These are phyloP conservation scores for Leptographium galeiforme DNA, from an alignment of 2,329 filamentous ascomycete species.

Conservation along the genomic window DNA sequence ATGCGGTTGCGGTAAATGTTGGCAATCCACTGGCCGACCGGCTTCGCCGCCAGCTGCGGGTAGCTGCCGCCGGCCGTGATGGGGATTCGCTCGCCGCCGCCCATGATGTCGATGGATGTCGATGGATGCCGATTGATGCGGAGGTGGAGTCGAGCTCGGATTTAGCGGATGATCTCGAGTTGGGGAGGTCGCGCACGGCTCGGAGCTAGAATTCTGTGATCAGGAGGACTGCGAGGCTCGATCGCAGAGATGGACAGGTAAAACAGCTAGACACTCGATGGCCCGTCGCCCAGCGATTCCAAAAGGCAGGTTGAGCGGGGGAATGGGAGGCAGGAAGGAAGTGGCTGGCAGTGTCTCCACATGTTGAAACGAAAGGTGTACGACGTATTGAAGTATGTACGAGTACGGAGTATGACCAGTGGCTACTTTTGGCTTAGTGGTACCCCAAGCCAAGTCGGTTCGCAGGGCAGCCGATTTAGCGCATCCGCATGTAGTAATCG, in stretches of 20 bases:
- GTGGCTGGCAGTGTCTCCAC: background rate
- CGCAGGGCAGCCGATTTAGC: background rate
- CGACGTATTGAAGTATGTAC: too few species aligned
- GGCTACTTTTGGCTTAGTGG: background rate
- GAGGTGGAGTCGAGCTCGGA: background rate
- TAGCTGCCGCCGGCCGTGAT: constrained; percentile 8
- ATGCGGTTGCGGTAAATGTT: constrained; percentile 13
- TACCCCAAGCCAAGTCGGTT: too few species aligned
- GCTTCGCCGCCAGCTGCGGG: constrained; percentile 13
- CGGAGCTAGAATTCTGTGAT: too few species aligned
- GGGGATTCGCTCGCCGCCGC: constrained; percentile 11
- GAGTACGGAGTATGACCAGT: too few species aligned
- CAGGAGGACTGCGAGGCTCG: too few species aligned
- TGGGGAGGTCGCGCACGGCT: too few species aligned
- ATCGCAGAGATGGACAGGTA: too few species aligned
- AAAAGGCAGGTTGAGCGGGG: too few species aligned
- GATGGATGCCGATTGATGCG: background rate
- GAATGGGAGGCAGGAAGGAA: background rate
- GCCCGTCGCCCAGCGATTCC: too few species aligned
- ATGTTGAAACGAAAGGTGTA: too few species aligned
- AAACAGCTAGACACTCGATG: too few species aligned
- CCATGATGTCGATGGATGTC: constrained; percentile 9
- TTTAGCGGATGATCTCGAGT: background rate
- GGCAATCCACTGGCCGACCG: constrained; percentile 13
- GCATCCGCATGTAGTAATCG: background rate